These are phyloP conservation scores for Lactuca sativa DNA, from an alignment of 129 eudicot genomes.

Conservation along the genomic window DNA sequence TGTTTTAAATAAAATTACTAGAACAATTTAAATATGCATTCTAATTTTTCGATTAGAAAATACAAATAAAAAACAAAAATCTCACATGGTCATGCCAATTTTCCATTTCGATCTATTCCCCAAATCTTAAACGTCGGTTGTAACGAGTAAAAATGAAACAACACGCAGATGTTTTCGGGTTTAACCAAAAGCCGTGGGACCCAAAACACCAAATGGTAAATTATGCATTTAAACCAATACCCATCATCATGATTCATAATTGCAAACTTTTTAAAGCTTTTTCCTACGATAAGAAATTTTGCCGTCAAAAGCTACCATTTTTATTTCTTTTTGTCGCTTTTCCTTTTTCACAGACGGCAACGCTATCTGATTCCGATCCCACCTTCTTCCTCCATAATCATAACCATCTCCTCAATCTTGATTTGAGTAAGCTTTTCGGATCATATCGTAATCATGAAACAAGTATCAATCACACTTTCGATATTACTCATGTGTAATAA, in stretches of 20 bases:
- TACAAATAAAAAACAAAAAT: too few relatives aligned
- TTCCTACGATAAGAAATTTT: constrained; percentile 14
- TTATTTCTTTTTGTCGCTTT: constrained; percentile 14
- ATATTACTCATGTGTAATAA: constrained; percentile 34
- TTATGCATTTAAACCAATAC: constrained; percentile 5
- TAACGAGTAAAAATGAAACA: constrained; percentile 7
- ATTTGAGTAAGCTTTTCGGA: constrained; percentile 25
- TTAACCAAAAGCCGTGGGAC: constrained; percentile 5
- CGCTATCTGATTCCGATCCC: constrained; percentile 20
- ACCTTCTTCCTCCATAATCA: constrained; percentile 29
- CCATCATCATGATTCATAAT: constrained; percentile 28
- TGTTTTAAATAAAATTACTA: too few relatives aligned
- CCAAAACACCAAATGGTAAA: constrained; percentile 14
- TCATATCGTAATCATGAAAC: constrained; percentile 22
- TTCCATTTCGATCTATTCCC: background rate
- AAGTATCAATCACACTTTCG: constrained; percentile 26
- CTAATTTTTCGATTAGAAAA: too few relatives aligned
- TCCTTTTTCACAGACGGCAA: constrained; percentile 4
- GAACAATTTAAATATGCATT: too few relatives aligned
- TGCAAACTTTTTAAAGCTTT: constrained; percentile 20
- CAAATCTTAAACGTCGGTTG: constrained; percentile 1
- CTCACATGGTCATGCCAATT: background rate
- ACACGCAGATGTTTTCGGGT: constrained; percentile 1
- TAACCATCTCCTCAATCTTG: constrained; percentile 27
- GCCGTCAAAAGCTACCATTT: constrained; percentile 23